These are phyloP conservation scores for Aureobasidium sp. DNA, from an alignment of 2,329 filamentous ascomycete genomes.

Conservation along the genomic window DNA sequence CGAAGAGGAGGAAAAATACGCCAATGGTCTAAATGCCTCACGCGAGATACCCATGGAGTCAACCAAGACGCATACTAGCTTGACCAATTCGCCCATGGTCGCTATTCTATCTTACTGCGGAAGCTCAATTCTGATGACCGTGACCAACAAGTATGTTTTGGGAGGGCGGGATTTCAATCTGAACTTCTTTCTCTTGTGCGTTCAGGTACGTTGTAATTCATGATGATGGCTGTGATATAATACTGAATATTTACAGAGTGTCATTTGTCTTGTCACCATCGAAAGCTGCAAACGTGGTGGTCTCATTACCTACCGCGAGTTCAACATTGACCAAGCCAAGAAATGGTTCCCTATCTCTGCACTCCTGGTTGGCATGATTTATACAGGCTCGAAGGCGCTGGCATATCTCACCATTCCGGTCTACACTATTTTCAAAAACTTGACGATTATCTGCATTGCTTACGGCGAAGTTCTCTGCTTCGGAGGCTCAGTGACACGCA, in stretches of 20 bases:
- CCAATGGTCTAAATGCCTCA: background rate
- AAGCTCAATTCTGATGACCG: conserved; percentile 95
- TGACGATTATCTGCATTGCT: conserved; percentile 97
- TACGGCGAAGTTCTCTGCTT: conserved; percentile 99
- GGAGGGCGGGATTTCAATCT: conserved; percentile 88
- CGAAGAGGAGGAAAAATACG: background rate
- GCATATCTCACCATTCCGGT: conserved; percentile 96
- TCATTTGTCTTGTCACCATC: conserved; percentile 83
- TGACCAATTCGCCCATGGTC: conserved; percentile 31
- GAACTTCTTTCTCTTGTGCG: conserved; percentile 86
- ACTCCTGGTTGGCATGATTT: conserved; percentile 97
- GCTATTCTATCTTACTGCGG: conserved; percentile 87
- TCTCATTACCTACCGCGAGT: conserved; percentile 75
- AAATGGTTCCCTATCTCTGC: conserved; percentile 98
- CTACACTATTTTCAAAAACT: conserved; percentile 99
- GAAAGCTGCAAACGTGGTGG: conserved; percentile 72
- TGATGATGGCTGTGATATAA: background rate
- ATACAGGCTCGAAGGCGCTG: conserved; percentile 90
- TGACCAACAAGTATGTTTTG: conserved; percentile 98
- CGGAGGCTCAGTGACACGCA: conserved; percentile 78
- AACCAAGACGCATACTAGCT: background rate
- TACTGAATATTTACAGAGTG: conserved; percentile 51
- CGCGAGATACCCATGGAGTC: background rate
- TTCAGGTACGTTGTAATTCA: conserved; percentile 48
- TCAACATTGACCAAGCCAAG: conserved; percentile 81